Evolutionary conservation across 768 basidiomycete genomes (phyloP), one percentile per base, ranked within the genome.

Genomic region (Kwoniella dejecticola): DNA sequence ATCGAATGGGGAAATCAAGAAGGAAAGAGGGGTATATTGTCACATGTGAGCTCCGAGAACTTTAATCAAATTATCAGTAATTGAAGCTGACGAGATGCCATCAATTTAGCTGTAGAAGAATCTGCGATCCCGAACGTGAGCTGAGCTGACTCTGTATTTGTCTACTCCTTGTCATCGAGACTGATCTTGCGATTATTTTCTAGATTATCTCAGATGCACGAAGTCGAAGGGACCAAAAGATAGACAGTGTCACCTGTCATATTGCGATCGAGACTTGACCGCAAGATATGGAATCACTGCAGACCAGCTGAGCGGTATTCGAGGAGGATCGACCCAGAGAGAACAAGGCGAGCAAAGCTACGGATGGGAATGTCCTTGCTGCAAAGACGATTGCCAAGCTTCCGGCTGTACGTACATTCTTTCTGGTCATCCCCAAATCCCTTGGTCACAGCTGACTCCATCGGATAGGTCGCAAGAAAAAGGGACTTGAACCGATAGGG

Each of bases 341-440:
- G 33, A 15, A 36, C 33, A 15, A 36, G 33, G 7, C 33, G 33
- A 38, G 19, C 21, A 42, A 15, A 40, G 40, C n/a, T 54, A 54
- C 42, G 24, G 40, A 26, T 54, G 52, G 52, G 24, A 54, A 26
- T 54, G 52, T 42, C 52, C 52, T 27, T 54, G 52, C 12, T 54
- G 52, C 42, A 41, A 36, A 12, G 38, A 54, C n/a, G 38, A 54
- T 3, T 54, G 52, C 12, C 41, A 41, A 26, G 15, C 52, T 27
- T 40, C 38, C 15, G 24, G n/a, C 4, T 54, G 52, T 54, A 15
- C 36, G 52, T 54, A 2, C 30, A 24, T 19, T 8, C 10, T 7
- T 3, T 21, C 19, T n/a, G n/a, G n/a, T n/a, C 33, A 7, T 15
- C 33, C 33, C 33, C 7, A 15, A 36, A 36, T 36, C 33, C 7